phyloP scores from a whole-genome alignment of 116 monocot species.

The Phalaenopsis hybrid region DNA sequence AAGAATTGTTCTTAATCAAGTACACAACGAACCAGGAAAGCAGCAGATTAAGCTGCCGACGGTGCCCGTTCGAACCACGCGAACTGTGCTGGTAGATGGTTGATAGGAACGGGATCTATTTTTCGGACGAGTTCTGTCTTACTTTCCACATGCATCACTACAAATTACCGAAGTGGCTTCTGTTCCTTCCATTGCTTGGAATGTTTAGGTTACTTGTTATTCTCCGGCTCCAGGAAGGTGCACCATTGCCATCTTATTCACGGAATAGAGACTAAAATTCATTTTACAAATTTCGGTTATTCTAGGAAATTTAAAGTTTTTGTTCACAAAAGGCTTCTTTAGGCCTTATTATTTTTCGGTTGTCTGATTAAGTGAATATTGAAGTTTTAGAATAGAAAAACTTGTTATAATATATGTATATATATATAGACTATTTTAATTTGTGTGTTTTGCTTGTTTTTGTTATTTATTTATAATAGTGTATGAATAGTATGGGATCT shows the following conservation, averaged over 20 bases:
- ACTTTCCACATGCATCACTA: constrained; percentile 97
- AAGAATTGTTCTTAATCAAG: constrained; percentile 47
- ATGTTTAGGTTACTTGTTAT: constrained; percentile 89
- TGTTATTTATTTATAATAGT: no score
- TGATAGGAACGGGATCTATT: constrained; percentile 82
- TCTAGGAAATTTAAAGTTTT: no score
- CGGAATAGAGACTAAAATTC: constrained; percentile 50
- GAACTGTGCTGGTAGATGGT: constrained; percentile 93
- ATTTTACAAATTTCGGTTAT: background rate
- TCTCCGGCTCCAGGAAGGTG: constrained; percentile 78
- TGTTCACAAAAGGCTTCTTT: no score
- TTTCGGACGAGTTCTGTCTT: constrained; percentile 88
- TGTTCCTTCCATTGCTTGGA: constrained; percentile 77
- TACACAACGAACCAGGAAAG: constrained; percentile 63
- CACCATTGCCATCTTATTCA: constrained; percentile 82
- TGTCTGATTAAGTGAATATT: no score
- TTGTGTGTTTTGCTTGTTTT: no score
- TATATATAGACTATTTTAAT: no score
- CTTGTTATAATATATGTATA: no score
- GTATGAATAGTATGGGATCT: no score
- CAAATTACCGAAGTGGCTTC: constrained; percentile 90
- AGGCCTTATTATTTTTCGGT: no score
- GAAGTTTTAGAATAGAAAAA: no score
- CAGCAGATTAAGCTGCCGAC: constrained; percentile 81
- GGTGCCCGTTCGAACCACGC: constrained; percentile 83